Conservation (phyloP, 306 rosid species). For the Trichosanthes cucumerina region DNA sequence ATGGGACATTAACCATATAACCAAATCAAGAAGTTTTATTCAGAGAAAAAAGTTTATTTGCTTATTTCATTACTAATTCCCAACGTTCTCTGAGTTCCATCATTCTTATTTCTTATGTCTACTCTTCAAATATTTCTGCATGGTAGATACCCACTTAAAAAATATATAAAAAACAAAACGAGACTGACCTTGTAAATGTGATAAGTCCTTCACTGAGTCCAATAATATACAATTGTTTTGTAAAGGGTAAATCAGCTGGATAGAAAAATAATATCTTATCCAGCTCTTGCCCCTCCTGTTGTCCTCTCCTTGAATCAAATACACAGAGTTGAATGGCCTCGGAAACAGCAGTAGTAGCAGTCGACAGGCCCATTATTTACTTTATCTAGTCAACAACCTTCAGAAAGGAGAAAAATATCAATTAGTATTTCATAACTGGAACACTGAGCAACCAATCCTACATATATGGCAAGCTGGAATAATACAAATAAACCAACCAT, state of each 20-base stretch:
- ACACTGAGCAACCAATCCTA: not conserved
- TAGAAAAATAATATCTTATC: slow-evolving; percentile 90
- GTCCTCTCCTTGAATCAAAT: slow-evolving; percentile 88
- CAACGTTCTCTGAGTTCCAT: not conserved
- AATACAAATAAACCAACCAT: not conserved
- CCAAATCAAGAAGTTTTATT: not conserved
- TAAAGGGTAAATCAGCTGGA: slow-evolving; percentile 72
- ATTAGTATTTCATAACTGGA: not conserved
- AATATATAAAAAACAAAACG: not conserved
- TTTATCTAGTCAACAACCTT: slow-evolving; percentile 7
- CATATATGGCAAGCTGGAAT: not conserved
- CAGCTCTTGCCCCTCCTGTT: slow-evolving; percentile 87
- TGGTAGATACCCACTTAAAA: not conserved
- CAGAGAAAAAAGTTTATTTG: not conserved
- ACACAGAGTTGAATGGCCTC: slow-evolving; percentile 63
- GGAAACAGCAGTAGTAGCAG: slow-evolving; percentile 30
- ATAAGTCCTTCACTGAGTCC: slow-evolving; percentile 98
- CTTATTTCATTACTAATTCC: not conserved
- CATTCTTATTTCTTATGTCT: not conserved
- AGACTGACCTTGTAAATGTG: slow-evolving; percentile 77
- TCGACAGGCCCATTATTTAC: slow-evolving; percentile 55
- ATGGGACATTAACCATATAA: not conserved
- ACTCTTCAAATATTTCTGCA: not conserved
- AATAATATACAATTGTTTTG: slow-evolving; percentile 72
- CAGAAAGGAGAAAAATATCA: not conserved